Conservation (phyloP, 371 early-diverging fungal species). For the Entomophthora muscae region DNA sequence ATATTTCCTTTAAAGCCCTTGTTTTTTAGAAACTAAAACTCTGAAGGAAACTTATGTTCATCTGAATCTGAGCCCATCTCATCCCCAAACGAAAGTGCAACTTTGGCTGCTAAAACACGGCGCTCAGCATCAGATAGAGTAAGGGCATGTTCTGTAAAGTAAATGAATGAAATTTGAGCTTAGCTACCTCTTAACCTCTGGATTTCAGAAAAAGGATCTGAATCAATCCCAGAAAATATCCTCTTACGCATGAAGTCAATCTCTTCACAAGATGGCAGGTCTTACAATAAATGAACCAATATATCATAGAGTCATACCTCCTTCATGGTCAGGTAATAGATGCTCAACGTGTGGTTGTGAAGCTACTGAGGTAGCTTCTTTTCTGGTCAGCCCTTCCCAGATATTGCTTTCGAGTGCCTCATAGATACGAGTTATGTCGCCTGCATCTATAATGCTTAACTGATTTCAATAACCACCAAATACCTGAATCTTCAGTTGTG, state of each 20-base stretch:
- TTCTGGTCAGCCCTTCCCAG: background rate
- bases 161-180: background rate
- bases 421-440: background rate
- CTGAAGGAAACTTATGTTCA: too few relatives aligned
- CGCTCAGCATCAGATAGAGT: background rate
- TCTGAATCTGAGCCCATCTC: background rate
- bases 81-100: background rate
- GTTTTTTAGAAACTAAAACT: too few relatives aligned
- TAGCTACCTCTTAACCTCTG: background rate
- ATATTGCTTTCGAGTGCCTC: background rate
- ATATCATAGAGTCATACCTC: too few relatives aligned
- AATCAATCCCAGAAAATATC: background rate
- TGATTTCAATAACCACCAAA: background rate
- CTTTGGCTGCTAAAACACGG: background rate
- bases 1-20: too few relatives aligned
- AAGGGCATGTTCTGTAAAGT: background rate
- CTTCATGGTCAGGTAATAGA: background rate
- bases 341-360: background rate
- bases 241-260: background rate
- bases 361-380: background rate
- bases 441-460: background rate
- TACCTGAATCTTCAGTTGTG: background rate
- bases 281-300: too few relatives aligned
- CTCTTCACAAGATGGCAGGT: background rate
- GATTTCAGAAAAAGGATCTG: background rate